phyloP scores from a whole-genome alignment of 768 basidiomycete genomes.

The Mrakia frigida region DNA sequence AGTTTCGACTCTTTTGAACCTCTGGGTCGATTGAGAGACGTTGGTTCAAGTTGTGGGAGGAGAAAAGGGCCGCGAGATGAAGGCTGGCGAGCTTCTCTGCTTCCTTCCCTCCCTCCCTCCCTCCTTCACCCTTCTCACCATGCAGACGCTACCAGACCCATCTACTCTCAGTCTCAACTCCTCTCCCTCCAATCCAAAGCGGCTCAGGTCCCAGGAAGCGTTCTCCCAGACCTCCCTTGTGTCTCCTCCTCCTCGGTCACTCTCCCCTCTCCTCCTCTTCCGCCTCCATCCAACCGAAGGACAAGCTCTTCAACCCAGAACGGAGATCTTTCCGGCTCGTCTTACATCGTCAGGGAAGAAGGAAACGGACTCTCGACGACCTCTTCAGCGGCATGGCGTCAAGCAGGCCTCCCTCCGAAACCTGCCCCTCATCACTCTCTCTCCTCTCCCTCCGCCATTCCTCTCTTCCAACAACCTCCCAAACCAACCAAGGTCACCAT shows the following conservation, averaged over 20 bases:
- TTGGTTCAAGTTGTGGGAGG: background rate
- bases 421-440: too few relatives aligned
- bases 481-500: background rate
- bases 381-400: too few relatives aligned
- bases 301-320: too few relatives aligned
- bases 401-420: background rate
- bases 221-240: background rate
- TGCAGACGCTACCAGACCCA: background rate
- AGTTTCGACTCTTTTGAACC: background rate
- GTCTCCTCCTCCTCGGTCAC: background rate
- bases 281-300: background rate
- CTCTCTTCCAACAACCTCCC: background rate
- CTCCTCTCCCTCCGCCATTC: background rate
- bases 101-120: background rate
- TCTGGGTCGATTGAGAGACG: background rate
- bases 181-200: background rate
- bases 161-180: background rate
- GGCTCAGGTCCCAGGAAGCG: background rate
- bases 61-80: background rate
- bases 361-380: too few relatives aligned
- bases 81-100: background rate
- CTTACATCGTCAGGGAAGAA: too few relatives aligned
- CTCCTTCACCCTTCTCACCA: background rate
- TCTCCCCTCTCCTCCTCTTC: background rate
- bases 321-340: too few relatives aligned